Conservation (phyloP, 2,329 filamentous ascomycete species). For the Penicillium sp. region DNA sequence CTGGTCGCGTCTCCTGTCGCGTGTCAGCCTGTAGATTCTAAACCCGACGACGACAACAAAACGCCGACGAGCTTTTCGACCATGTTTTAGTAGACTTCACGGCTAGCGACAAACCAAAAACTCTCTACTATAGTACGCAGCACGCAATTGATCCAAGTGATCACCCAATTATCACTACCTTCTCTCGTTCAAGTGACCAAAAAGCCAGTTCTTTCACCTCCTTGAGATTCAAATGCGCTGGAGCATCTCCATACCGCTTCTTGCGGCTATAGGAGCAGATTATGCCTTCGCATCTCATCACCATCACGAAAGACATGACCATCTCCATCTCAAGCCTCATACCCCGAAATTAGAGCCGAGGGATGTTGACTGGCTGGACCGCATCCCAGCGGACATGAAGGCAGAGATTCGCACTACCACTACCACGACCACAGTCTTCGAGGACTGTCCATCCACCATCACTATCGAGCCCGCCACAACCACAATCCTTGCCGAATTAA, state of each 20-base stretch:
- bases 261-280: slow-evolving; percentile 7
- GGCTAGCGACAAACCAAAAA: neutral
- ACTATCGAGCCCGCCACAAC: slow-evolving; percentile 13
- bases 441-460: slow-evolving; percentile 23
- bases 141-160: neutral
- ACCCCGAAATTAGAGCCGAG: slow-evolving; percentile 18
- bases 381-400: slow-evolving; percentile 17
- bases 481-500: slow-evolving; percentile 14
- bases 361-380: slow-evolving; percentile 13
- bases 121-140: neutral
- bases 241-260: neutral
- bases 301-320: slow-evolving; percentile 36
- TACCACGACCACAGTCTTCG: slow-evolving; percentile 26
- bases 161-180: neutral
- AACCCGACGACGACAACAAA: slow-evolving; percentile 3
- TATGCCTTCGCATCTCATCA: neutral
- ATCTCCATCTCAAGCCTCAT: slow-evolving; percentile 21
- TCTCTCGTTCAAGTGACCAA: neutral
- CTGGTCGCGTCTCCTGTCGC: slow-evolving; percentile 14
- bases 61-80: slow-evolving; percentile 14
- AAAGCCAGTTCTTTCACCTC: no score
- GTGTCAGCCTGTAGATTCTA: neutral
- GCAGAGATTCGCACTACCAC: slow-evolving; percentile 32
- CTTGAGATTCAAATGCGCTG: slow-evolving; percentile 2
- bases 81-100: slow-evolving; percentile 13